Evolutionary conservation across 129 eudicot genomes (phyloP), one percentile per base, ranked within the genome.

Genomic region (Apium graveolens): DNA sequence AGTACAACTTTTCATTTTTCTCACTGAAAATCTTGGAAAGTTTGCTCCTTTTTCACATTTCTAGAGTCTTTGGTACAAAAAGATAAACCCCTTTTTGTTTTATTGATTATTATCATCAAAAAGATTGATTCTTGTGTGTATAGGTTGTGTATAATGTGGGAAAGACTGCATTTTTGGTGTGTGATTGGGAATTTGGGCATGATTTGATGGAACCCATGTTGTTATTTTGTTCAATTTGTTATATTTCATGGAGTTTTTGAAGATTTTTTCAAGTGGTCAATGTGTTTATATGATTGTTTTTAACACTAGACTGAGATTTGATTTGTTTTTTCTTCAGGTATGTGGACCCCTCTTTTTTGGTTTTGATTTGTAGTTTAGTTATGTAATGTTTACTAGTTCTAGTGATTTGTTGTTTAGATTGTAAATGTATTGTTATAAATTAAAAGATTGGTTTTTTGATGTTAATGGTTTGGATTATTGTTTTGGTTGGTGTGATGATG

Each of bases 181-280:
- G 76, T 72, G 87, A 91, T 88, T 85, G 78, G 84, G 70, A 75
- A 55, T 69, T 82, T 63, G 81, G 79, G 81, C 89, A 70, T 62
- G 85, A 79, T 83, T 89, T 93, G 89, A 89, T 91, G 91, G 86
- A 53, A 73, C 71, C 80, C 84, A 48, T 62, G 83, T 75, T 70
- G 83, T 55, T 69, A 5, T 4, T 68, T 44, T 63, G 69, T 31
- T 55, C 11, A 66, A 66, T 78, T 7, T 62, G 27, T 85, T 73
- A 39, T 70, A 78, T 89, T 87, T 89, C 76, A 94, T 91, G 97
- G 98, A 88, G 97, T 88, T 91, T 38, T 87, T 78, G 90, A 81
- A 81, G 48, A 72, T 72, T 90, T 80, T 72, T 90, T 80, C 37
- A 18, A 87, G 82, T 74, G 53, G 70, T 77, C 81, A 86, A 83